phyloP scores from a whole-genome alignment of 2,329 filamentous ascomycete species.

The Colletotrichum navitas region DNA sequence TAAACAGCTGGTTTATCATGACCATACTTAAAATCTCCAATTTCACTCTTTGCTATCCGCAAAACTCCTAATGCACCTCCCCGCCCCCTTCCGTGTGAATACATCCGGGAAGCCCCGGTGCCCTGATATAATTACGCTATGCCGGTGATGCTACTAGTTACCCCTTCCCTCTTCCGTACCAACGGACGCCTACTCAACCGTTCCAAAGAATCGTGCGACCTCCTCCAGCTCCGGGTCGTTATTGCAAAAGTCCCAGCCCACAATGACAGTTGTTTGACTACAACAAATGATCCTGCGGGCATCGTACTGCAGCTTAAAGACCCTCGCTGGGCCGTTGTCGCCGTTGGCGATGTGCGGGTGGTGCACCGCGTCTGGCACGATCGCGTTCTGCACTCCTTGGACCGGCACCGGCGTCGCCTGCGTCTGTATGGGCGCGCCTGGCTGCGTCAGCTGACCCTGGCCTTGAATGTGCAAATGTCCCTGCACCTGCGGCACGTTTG shows the following conservation, averaged over 20 bases:
- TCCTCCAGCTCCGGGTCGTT: constrained; percentile 84
- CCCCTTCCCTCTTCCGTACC: not conserved
- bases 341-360: constrained; percentile 61
- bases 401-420: constrained; percentile 37
- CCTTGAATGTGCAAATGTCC: constrained; percentile 38
- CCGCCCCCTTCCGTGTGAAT: not conserved
- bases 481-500: constrained; percentile 18
- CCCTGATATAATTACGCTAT: constrained; percentile 33
- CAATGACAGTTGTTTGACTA: constrained; percentile 89
- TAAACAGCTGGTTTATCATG: not conserved
- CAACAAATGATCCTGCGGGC: constrained; percentile 94
- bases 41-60: constrained; percentile 17
- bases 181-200: constrained; percentile 60
- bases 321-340: constrained; percentile 68
- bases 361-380: constrained; percentile 47
- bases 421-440: constrained; percentile 38
- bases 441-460: constrained; percentile 24
- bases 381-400: constrained; percentile 30
- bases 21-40: constrained; percentile 12
- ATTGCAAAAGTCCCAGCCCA: constrained; percentile 98
- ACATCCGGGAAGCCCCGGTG: not conserved
- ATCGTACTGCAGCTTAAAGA: constrained; percentile 98
- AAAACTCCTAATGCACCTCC: constrained; percentile 5
- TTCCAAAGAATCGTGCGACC: constrained; percentile 81
- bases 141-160: constrained; percentile 30